These are phyloP conservation scores for Hylodesmum podocarpum DNA, from an alignment of 306 rosid species.

Conservation along the genomic window DNA sequence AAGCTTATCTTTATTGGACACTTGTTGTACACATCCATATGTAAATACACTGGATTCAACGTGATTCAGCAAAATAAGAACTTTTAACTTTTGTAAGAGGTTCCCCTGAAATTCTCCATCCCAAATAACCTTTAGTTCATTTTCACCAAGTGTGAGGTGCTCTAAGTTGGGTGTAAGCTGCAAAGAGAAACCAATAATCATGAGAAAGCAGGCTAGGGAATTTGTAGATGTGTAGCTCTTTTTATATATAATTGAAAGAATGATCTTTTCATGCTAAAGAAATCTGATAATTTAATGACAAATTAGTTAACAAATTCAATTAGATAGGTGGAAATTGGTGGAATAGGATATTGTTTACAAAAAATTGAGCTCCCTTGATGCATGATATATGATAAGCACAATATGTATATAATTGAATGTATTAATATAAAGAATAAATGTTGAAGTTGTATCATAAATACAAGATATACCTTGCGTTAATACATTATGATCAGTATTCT, in stretches of 20 bases:
- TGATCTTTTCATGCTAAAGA: not conserved
- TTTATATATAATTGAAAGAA: not conserved
- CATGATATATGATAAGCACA: too few species aligned
- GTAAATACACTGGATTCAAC: not conserved
- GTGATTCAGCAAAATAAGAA: not conserved
- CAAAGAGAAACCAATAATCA: not conserved
- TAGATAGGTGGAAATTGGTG: too few species aligned
- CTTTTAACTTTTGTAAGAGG: not conserved
- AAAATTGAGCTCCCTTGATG: too few species aligned
- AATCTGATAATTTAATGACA: not conserved
- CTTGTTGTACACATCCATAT: not conserved
- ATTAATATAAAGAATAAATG: too few species aligned
- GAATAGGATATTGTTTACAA: too few species aligned
- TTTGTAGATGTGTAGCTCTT: not conserved
- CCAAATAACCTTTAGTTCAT: not conserved
- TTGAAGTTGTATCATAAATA: too few species aligned
- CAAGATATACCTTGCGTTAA: too few species aligned
- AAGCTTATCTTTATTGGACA: not conserved
- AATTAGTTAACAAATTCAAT: too few species aligned
- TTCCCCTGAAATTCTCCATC: not conserved
- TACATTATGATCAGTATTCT: too few species aligned
- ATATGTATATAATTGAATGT: too few species aligned
- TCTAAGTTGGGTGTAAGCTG: not conserved
- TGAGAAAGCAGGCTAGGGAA: not conserved
- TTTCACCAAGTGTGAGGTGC: not conserved